Evolutionary conservation across 1,284 basidiomycete species (phyloP), one percentile per base, ranked within the genome.

Genomic region (Retiboletus fuscus): DNA sequence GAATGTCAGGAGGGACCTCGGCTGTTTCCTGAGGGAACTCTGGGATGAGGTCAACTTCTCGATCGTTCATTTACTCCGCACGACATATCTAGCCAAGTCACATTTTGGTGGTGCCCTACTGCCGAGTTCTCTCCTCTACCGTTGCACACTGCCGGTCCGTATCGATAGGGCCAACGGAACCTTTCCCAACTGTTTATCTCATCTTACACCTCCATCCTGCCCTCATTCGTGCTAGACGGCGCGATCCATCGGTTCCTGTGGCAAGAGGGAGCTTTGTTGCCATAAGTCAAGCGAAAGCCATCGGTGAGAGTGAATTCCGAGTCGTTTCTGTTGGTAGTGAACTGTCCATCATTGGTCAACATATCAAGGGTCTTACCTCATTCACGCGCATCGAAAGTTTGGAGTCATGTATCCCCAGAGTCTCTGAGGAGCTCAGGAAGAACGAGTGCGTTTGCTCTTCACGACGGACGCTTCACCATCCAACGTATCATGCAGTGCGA

Each of bases 361-460:
- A 8, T 5, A 5, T 73, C 11, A 7, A n/a, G 0, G 13, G 10
- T 7, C 46, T 61, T 3, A 47, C 55, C 1, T 30, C 49, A 5
- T 49, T 72, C 41, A 63, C 47, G 10, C 51, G 34, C 18, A 34
- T 73, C 6, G 55, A 55, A 8, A 70, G 66, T 16, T 16, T 26
- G 22, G 46, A 66, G 11, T 28, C 61, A 11, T 39, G 24, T 24
- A 41, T 66, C 11, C n/a, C 26, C 26, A 16, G 46, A 18, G 46
- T 47, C 30, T 16, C 46, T 1, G 66, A 49, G 39, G 44, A 22
- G 34, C 34, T 39, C 34, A 39, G 34, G 34, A n/a, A n/a, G n/a
- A n/a, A n/a, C n/a, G n/a, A n/a, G n/a, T n/a, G n/a, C n/a, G n/a
- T n/a, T n/a, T n/a, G 15, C 20, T 16, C 44, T 46, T 16, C 18